Base-by-base conservation (phyloP, 2,329 filamentous ascomycete genomes). In the Dactylonectria macrodidyma region DNA sequence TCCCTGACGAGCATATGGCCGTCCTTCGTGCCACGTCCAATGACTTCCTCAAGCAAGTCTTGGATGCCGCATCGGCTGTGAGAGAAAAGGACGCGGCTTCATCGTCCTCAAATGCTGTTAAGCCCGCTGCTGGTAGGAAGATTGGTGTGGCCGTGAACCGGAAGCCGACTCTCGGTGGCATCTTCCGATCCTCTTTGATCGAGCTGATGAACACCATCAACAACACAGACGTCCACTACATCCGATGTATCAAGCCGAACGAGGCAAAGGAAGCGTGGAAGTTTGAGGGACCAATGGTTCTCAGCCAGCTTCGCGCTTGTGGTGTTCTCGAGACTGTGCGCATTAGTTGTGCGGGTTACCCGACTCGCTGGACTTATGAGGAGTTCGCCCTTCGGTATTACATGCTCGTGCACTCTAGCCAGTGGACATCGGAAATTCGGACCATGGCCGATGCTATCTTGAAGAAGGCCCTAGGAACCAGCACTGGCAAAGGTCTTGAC, bases 201-300 rank as follows among this genome's bases (percentile, higher is more conserved):
- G 96, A 99, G 83, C 89, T 99, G 59, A 99, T 99, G 95, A 88
- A 90, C 79, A 99, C 96, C 5, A 99, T 99, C 83, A 97, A 97
- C 82, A 95, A 93, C 74, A 99, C 96, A 3, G 96, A 99, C 80
- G 96, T 98, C 22, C 96, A 99, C 82, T 99, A 99, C 82, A 99
- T 99, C 78, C 92, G 96, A 75, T 99, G 96, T 81, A 98, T 99
- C 84, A 99, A 99, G 84, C 96, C 96, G 36, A 99, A 99, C 80
- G 96, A 99, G 83, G 94, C 91, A 58, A 99, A 99, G 83, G 93
- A 93, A 77, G 90, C 96, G 0, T 99, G 96, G 96, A 95, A 97
- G 77, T 99, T 98, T 70, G 96, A 99, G 79, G 96, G 96, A 0
- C 96, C 97, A 3, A 99, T 99, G 96, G 96, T 99, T 74, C 88